A percentile compares a stretch with the other conserved stretches of the same genome.
Evolutionary conservation across 805 yeast species (phyloP).

Genomic region (Candida hungchunana): DNA sequence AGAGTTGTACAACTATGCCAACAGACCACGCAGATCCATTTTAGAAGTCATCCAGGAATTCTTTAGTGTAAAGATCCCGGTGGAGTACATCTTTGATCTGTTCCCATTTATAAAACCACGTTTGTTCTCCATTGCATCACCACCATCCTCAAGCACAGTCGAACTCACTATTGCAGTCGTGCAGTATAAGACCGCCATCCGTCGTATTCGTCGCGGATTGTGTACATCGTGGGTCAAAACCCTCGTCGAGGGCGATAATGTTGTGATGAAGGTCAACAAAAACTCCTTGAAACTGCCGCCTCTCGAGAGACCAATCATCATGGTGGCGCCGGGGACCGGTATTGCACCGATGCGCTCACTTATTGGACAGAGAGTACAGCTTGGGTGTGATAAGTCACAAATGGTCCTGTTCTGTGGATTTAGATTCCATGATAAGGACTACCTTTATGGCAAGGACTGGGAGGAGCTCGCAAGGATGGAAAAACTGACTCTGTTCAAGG

Average conservation of each 20-base stretch:
- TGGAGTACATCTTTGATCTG: constrained; percentile 69
- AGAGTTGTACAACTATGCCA: constrained; percentile 86
- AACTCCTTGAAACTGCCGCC: constrained; percentile 38
- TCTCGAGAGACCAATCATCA: constrained; percentile 46
- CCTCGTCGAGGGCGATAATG: constrained; percentile 41
- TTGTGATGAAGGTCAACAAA: constrained; percentile 49
- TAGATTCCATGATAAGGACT: constrained; percentile 63
- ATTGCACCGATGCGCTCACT: constrained; percentile 86
- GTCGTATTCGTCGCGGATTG: constrained; percentile 72
- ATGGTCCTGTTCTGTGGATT: constrained; percentile 72
- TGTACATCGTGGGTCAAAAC: constrained; percentile 73
- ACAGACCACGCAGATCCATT: constrained; percentile 84
- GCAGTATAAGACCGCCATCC: constrained; percentile 76
- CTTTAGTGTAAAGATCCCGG: constrained; percentile 67
- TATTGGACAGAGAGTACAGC: constrained; percentile 32
- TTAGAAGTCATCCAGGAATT: constrained; percentile 83
- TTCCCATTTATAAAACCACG: constrained; percentile 80
- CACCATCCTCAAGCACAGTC: constrained; percentile 36
- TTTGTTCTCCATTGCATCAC: constrained; percentile 78
- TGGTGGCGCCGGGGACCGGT: constrained; percentile 95
- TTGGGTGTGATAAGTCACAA: constrained; percentile 30
- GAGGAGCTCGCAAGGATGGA: constrained; percentile 29
- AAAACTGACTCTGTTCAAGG: constrained; percentile 37
- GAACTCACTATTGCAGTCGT: constrained; percentile 83
- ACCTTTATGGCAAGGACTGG: constrained; percentile 57